These are phyloP conservation scores for Chaetomium fimeti DNA, from an alignment of 495 filamentous ascomycete genomes.

Conservation along the genomic window DNA sequence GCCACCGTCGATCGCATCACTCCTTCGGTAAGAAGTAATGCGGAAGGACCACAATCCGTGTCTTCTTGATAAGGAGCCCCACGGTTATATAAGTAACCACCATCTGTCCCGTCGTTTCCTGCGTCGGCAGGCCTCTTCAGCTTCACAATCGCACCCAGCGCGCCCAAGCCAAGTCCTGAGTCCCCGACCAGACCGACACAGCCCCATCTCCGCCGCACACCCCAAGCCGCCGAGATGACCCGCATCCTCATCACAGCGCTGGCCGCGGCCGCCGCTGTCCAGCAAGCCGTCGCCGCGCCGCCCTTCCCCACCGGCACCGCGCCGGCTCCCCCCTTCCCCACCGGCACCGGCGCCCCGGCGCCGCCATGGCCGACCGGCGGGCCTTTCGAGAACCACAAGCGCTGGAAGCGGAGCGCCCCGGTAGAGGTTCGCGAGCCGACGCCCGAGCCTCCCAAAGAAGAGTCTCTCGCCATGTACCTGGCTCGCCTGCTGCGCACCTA, in stretches of 20 bases:
- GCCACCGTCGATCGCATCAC: neutral
- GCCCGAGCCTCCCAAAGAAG: neutral
- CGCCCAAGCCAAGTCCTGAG: neutral
- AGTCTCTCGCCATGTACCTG: too few relatives aligned
- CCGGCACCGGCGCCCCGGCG: slow-evolving; percentile 3
- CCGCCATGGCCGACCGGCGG: slow-evolving; percentile 2
- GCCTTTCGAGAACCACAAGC: neutral
- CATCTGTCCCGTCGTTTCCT: neutral
- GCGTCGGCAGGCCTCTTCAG: neutral
- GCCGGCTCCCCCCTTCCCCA: neutral
- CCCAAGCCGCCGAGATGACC: slow-evolving; percentile 21
- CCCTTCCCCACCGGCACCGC: slow-evolving; percentile 2
- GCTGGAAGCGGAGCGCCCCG: neutral
- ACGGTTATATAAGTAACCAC: neutral
- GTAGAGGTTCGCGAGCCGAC: too few relatives aligned
- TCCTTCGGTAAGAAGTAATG: neutral
- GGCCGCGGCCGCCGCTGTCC: slow-evolving; percentile 25
- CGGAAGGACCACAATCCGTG: neutral
- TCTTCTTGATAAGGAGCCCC: neutral
- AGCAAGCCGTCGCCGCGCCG: slow-evolving; percentile 12
- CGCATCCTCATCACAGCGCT: slow-evolving; percentile 24
- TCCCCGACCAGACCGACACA: neutral
- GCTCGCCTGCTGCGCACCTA: too few relatives aligned
- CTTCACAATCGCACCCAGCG: neutral
- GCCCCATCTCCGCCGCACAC: neutral